Percentiles rank a stretch among this genome's conserved stretches.
phyloP scores from a whole-genome alignment of 257 asterid species.

The Euphrasia confusa region DNA sequence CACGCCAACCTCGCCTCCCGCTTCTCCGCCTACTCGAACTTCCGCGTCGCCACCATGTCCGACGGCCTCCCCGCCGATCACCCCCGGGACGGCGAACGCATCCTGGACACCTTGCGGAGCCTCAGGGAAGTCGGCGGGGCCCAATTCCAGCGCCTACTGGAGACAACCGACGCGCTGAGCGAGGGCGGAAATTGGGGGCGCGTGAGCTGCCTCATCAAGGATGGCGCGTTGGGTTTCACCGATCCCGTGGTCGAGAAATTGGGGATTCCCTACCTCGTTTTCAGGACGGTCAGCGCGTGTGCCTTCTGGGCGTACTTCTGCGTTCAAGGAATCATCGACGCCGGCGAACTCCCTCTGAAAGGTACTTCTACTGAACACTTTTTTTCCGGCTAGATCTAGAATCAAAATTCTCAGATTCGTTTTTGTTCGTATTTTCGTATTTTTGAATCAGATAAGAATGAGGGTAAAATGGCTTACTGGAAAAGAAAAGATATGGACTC shows the following conservation, averaged over 20 bases:
- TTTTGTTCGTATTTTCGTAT: too few relatives aligned
- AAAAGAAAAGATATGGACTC: slow-evolving; percentile 1
- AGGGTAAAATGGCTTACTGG: neutral
- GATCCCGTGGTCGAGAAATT: neutral
- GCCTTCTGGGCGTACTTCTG: neutral
- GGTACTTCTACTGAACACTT: neutral
- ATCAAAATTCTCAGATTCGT: neutral
- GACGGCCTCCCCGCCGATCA: slow-evolving; percentile 3
- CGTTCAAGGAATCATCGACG: neutral
- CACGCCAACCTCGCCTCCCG: neutral
- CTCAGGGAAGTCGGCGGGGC: neutral
- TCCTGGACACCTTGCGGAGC: neutral
- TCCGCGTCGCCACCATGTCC: slow-evolving; percentile 8
- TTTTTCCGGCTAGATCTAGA: neutral
- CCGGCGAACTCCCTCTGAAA: slow-evolving; percentile 6
- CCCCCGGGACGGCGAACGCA: neutral
- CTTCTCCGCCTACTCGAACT: slow-evolving; percentile 4
- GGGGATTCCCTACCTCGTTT: neutral
- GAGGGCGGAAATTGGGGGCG: neutral
- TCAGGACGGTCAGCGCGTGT: neutral
- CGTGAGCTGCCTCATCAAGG: slow-evolving; percentile 1
- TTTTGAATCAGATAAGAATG: neutral
- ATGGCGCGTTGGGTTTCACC: neutral
- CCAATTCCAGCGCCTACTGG: neutral
- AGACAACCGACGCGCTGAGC: neutral